Conservation (phyloP, 129 eudicot species). For the Pulicaria dysenterica region DNA sequence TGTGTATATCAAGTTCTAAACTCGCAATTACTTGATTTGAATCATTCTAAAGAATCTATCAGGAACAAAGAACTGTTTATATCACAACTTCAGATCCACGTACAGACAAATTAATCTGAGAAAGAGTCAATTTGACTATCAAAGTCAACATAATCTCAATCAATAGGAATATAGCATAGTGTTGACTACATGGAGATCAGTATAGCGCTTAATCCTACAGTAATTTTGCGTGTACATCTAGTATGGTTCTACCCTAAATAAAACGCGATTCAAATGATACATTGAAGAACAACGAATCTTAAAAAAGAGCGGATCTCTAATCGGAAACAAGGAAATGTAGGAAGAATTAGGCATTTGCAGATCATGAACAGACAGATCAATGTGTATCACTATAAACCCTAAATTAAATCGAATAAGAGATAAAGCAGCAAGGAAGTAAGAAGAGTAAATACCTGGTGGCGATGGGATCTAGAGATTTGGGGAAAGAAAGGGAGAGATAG, state of each 20-base stretch:
- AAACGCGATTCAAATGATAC: neutral
- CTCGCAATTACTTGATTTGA: too few species aligned
- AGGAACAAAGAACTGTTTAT: too few species aligned
- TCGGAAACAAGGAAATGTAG: neutral
- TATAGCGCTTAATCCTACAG: neutral
- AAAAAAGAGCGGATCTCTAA: neutral
- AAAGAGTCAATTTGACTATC: too few species aligned
- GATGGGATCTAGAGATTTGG: neutral
- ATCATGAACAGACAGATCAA: neutral
- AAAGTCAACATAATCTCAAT: neutral
- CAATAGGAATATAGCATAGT: neutral
- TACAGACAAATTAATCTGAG: too few species aligned
- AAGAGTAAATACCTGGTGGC: neutral
- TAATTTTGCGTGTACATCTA: too few species aligned
- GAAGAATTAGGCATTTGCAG: neutral
- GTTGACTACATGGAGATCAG: slow-evolving; percentile 4
- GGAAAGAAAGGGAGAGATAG: neutral
- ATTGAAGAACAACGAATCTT: neutral
- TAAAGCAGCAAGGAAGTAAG: slow-evolving; percentile 16
- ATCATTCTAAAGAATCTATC: too few species aligned
- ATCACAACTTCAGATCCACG: too few species aligned
- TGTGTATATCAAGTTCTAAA: too few species aligned
- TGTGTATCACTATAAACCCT: slow-evolving; percentile 5
- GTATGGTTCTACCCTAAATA: neutral
- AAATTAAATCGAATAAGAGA: neutral